Conservation (phyloP, 495 filamentous ascomycete genomes). For the Penicillium parvum region DNA sequence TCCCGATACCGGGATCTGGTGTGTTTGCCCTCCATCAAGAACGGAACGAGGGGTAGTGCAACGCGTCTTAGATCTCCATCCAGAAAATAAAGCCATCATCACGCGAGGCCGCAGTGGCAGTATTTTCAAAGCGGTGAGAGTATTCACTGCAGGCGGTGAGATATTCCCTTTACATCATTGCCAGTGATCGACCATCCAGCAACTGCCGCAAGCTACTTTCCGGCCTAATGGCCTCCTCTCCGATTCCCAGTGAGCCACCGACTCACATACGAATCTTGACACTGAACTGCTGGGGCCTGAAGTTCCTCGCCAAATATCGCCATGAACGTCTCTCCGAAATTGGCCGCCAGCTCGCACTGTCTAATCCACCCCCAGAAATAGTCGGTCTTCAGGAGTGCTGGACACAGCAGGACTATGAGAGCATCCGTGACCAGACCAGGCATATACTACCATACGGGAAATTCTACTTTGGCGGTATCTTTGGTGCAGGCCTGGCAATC, state of each 20-base stretch:
- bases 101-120: too few relatives aligned
- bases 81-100: slow-evolving; percentile 16
- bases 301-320: slow-evolving; percentile 77
- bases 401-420: slow-evolving; percentile 84
- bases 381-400: slow-evolving; percentile 95
- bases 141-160: neutral
- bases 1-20: slow-evolving; percentile 55
- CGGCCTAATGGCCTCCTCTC: slow-evolving; percentile 17
- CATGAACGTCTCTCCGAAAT: slow-evolving; percentile 79
- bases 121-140: slow-evolving; percentile 14
- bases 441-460: slow-evolving; percentile 87
- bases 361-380: slow-evolving; percentile 70
- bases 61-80: too few relatives aligned
- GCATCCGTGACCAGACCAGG: slow-evolving; percentile 69
- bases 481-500: slow-evolving; percentile 86
- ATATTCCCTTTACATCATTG: neutral
- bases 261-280: slow-evolving; percentile 66
- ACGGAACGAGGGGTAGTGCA: slow-evolving; percentile 3
- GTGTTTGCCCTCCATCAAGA: slow-evolving; percentile 26
- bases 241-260: slow-evolving; percentile 23
- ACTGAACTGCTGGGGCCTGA: slow-evolving; percentile 95
- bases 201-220: neutral
- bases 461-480: slow-evolving; percentile 85
- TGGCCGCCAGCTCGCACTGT: slow-evolving; percentile 64
- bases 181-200: neutral